Evolutionary conservation across 2,329 filamentous ascomycete species (phyloP).

Genomic region (Xylariomycetidae sp.): DNA sequence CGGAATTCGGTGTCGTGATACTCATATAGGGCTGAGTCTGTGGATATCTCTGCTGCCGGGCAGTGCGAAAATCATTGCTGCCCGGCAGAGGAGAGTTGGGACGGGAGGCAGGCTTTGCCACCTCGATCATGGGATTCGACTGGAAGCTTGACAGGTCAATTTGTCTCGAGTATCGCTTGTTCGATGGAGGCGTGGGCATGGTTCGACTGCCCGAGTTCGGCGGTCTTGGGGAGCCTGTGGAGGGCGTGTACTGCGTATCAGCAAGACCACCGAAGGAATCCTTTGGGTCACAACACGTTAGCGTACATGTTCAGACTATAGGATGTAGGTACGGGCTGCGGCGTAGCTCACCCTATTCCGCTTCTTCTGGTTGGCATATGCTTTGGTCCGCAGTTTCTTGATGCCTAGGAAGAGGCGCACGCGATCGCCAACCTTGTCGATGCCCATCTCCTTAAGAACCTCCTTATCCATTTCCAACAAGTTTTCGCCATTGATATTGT

Average conservation of each 20-base stretch:
- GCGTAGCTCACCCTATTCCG: conserved; percentile 68
- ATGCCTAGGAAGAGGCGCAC: conserved; percentile 85
- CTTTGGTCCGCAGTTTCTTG: conserved; percentile 74
- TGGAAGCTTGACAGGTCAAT: conserved; percentile 41
- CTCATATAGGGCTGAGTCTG: conserved; percentile 40
- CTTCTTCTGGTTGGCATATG: conserved; percentile 73
- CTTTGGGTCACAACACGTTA: too few species aligned
- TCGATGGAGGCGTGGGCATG: conserved; percentile 40
- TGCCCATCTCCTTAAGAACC: conserved; percentile 94
- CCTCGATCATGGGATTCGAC: conserved; percentile 36
- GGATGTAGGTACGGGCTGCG: too few species aligned
- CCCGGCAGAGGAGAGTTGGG: conserved; percentile 64
- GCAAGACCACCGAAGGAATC: conserved; percentile 80
- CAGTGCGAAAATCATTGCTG: conserved; percentile 51
- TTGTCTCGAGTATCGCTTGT: conserved; percentile 62
- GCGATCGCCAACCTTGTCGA: conserved; percentile 95
- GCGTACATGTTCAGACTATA: too few species aligned
- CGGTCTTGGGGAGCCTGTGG: conserved; percentile 61
- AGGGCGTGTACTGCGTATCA: conserved; percentile 58
- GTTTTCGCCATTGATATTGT: conserved; percentile 97
- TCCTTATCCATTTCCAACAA: conserved; percentile 95
- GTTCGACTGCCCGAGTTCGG: conserved; percentile 48
- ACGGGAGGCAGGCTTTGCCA: conserved; percentile 56
- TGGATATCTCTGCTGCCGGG: conserved; percentile 52
- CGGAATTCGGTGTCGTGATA: conserved; percentile 46